A percentile compares a stretch with the other conserved stretches of the same genome.
Evolutionary conservation across 306 rosid genomes (phyloP).

Genomic region (Cicer cuneatum): DNA sequence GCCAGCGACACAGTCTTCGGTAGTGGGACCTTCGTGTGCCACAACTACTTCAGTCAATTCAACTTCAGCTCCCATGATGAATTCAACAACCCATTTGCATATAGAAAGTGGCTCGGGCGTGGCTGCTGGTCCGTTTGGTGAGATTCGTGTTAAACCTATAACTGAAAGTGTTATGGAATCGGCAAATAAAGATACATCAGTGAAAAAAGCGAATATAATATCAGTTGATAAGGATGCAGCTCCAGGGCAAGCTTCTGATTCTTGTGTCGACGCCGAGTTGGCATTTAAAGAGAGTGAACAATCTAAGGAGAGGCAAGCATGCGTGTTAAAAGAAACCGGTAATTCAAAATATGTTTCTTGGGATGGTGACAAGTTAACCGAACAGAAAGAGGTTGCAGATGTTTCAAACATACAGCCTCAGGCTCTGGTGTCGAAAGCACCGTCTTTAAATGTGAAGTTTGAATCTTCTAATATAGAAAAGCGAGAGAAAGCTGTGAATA

Average conservation of each 20-base stretch:
- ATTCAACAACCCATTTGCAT: slow-evolving; percentile 60
- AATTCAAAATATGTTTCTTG: slow-evolving; percentile 46
- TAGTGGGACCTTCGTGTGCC: slow-evolving; percentile 75
- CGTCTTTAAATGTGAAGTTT: slow-evolving; percentile 56
- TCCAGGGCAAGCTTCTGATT: slow-evolving; percentile 50
- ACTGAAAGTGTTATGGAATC: slow-evolving; percentile 50
- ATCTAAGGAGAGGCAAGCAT: slow-evolving; percentile 56
- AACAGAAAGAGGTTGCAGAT: slow-evolving; percentile 51
- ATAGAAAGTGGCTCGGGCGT: slow-evolving; percentile 48
- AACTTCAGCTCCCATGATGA: slow-evolving; percentile 82
- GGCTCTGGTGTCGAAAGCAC: slow-evolving; percentile 40
- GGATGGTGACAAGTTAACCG: slow-evolving; percentile 49
- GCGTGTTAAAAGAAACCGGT: slow-evolving; percentile 50
- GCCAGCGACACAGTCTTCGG: slow-evolving; percentile 79
- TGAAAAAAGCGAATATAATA: slow-evolving; percentile 49
- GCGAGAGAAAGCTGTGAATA: slow-evolving; percentile 64
- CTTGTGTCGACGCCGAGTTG: slow-evolving; percentile 47
- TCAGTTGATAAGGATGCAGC: slow-evolving; percentile 48
- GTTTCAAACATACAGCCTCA: slow-evolving; percentile 52
- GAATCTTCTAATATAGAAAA: slow-evolving; percentile 66
- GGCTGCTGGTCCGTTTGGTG: slow-evolving; percentile 53
- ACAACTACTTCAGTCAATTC: slow-evolving; percentile 87
- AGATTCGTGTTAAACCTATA: slow-evolving; percentile 45
- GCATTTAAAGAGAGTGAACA: slow-evolving; percentile 49
- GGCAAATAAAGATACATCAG: slow-evolving; percentile 32